These are phyloP conservation scores for Chaetomium sp. DNA, from an alignment of 2,329 filamentous ascomycete genomes.

Conservation along the genomic window DNA sequence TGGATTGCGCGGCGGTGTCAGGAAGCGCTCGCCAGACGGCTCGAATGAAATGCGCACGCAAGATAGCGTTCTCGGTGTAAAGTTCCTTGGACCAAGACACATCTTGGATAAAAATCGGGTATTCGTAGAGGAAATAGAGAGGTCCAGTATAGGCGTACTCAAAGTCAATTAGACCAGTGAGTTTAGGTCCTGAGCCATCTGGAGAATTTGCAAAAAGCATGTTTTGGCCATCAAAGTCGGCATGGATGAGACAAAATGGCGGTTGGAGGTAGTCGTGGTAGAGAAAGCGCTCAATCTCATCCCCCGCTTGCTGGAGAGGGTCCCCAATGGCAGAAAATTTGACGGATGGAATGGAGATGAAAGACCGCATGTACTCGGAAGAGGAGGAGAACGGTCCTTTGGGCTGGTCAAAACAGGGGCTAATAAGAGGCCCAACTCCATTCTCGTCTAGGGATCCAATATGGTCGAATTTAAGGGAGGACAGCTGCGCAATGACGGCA, in stretches of 20 bases:
- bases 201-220: conserved; percentile 1
- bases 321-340: not conserved
- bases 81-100: conserved; percentile 1
- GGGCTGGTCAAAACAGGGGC: not conserved
- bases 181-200: not conserved
- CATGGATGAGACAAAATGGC: conserved; percentile 4
- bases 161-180: conserved; percentile 8
- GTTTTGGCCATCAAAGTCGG: conserved; percentile 6
- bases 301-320: not conserved
- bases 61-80: conserved; percentile 3
- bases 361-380: not conserved
- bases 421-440: not conserved
- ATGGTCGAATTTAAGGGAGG: conserved; percentile 4
- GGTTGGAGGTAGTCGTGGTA: not conserved
- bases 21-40: not conserved
- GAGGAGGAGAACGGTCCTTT: conserved; percentile 2
- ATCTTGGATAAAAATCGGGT: conserved; percentile 10
- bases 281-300: not conserved
- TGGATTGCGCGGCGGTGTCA: not conserved
- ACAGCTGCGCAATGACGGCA: conserved; percentile 2
- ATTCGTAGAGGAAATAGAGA: conserved; percentile 9
- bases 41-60: conserved; percentile 6
- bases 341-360: not conserved
- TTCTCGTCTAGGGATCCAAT: conserved; percentile 6
- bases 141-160: conserved; percentile 5